Evolutionary conservation across 1,284 basidiomycete genomes (phyloP), one percentile per base, ranked within the genome.

Genomic region (Trametes pubescens): DNA sequence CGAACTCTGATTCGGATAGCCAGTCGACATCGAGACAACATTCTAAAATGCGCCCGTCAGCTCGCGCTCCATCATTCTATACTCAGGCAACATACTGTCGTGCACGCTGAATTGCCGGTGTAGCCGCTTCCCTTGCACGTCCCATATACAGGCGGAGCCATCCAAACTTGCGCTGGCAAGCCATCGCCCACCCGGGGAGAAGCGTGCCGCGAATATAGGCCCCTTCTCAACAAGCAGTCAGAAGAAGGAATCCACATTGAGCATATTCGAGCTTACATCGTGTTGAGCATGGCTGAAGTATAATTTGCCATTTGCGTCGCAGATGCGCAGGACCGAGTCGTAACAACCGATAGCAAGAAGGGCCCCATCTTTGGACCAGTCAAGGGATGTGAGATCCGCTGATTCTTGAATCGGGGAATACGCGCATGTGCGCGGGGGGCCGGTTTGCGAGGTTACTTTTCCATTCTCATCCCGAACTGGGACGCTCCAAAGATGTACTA

Each of bases 11-110:
- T 22, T 92, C 88, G 61, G 87, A 85, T 37, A 94, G 71, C 93
- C 93, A 95, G 64, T 92, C 92, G 18, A 91, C 84, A 71, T 95
- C 93, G 72, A 94, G 76, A 73, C 92, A 92, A 70, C 90, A 91
- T 73, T 89, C 91, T 87, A 64, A 40, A 10, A 10, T 53, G 40
- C 9, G 64, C 52, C 34, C 64, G 47, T 51, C 4, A 61, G 69
- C 65, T 53, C 54, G 34, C 43, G 29, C 5, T 7, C 16, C 8
- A 29, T 57, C 18, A 52, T 16, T 52, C 64, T 59, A 32, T 1
- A 21, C 24, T 6, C 10, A 43, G 11, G 4, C 53, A 63, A 73
- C 77, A 69, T 73, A 91, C 92, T 87, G 79, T 82, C 81, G 77
- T 91, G 91, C 73, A 78, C 83, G 61, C 78, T 80, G 76, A 84